A percentile compares a stretch with the other conserved stretches of the same genome.
Conservation (phyloP, 345 rosid genomes). For the Diplotaxis tenuifolia region DNA sequence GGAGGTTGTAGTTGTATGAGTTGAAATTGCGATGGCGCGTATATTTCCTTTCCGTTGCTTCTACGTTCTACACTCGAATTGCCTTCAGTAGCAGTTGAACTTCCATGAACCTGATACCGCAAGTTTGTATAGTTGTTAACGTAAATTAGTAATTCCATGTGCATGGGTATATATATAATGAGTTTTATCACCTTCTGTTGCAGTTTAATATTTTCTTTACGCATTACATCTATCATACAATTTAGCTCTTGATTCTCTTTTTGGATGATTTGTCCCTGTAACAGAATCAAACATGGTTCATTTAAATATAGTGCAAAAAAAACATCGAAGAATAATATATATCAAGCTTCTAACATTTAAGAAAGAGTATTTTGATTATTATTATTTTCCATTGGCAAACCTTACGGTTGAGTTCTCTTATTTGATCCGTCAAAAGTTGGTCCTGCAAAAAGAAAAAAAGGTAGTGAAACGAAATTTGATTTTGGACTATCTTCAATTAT, state of each 20-base stretch:
- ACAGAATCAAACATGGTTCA: conserved; percentile 12
- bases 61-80: conserved; percentile 15
- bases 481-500: background rate
- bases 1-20: conserved; percentile 10
- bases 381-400: too few relatives aligned
- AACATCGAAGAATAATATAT: too few relatives aligned
- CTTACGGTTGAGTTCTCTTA: conserved; percentile 63
- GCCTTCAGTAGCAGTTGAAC: conserved; percentile 4
- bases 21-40: conserved; percentile 16
- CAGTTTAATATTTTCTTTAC: conserved; percentile 55
- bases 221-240: conserved; percentile 45
- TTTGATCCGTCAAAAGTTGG: conserved; percentile 57
- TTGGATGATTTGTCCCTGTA: conserved; percentile 59
- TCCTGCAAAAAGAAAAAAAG: conserved; percentile 43
- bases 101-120: conserved; percentile 19
- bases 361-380: too few relatives aligned
- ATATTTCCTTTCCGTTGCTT: conserved; percentile 9
- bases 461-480: background rate
- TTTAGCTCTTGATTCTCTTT: conserved; percentile 62
- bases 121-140: background rate
- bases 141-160: too few relatives aligned
- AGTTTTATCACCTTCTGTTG: conserved; percentile 45
- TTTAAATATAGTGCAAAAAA: too few relatives aligned
- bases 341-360: too few relatives aligned
- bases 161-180: too few relatives aligned